Base-by-base conservation (phyloP, 768 basidiomycete genomes). In the Pleurotus sapidus region DNA sequence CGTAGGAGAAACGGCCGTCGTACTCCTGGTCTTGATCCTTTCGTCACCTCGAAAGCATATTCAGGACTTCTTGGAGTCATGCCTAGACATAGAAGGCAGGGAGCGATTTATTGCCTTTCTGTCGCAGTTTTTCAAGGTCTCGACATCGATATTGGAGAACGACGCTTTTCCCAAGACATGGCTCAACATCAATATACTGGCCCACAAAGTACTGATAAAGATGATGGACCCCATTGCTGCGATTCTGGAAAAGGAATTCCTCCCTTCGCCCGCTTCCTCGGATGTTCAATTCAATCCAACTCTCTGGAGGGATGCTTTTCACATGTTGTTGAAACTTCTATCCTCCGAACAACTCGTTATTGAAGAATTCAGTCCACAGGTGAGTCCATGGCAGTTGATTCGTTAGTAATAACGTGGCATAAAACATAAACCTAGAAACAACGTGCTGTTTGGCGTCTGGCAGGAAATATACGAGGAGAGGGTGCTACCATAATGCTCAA, bases 301-400 rank as follows among this genome's bases (percentile, higher is more conserved):
- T 7, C 74, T 98, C 14, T 98, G 96, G 96, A 82, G 76, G 53
- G 88, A 90, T 46, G 86, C 83, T 42, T 85, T 98, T 62, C 78
- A 82, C 53, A 89, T 95, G 80, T 76, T 97, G 7, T 79, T 98
- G 62, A 89, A 87, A 59, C 77, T 97, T 34, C 76, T 96, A 25
- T 89, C 93, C 4, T 96, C 93, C 3, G 91, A 95, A 47, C 93
- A 95, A 57, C 80, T 98, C 15, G 86, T 93, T 14, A 94, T 98
- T 48, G 96, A 98, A 69, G 93, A 98, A 60, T 95, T 95, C 60
- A 93, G 87, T 65, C 92, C 95, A 1, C 96, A 96, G 82, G 93
- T 90, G 58, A 38, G 74, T 60, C 45, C 23, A 18, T 50, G 49
- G 37, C 37, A 38, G 57, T 43, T 48, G n/a, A 51, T 56, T 8